Evolutionary conservation across 2,329 filamentous ascomycete genomes (phyloP).

Genomic region (Hypoxylon rubiginosum): DNA sequence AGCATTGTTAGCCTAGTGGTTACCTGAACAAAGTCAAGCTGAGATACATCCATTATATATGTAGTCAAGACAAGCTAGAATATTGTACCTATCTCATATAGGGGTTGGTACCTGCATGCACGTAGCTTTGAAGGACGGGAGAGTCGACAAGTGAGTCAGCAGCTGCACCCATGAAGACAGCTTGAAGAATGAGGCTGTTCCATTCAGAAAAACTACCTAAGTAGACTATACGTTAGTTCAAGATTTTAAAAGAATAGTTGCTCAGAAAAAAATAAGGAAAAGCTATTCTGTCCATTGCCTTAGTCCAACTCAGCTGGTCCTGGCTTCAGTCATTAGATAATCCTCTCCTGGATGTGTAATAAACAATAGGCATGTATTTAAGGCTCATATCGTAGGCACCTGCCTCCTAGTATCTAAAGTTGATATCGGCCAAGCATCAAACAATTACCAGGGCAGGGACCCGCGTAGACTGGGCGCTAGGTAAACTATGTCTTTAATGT

Average conservation of each 20-base stretch:
- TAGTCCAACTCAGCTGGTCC: not conserved
- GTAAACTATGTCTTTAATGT: not conserved
- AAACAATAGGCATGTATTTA: not conserved
- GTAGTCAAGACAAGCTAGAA: not conserved
- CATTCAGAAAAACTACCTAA: conserved; percentile 3
- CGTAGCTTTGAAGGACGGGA: not conserved
- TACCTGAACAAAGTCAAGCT: not conserved
- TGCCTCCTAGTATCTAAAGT: conserved; percentile 1
- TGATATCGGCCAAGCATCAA: conserved; percentile 4
- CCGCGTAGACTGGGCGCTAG: conserved; percentile 1
- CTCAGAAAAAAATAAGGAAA: not conserved
- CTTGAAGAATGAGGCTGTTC: conserved; percentile 10
- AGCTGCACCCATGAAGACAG: conserved; percentile 26
- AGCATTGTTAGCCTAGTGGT: not conserved
- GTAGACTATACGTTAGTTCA: conserved; percentile 8
- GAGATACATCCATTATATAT: conserved; percentile 13
- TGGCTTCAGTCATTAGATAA: not conserved
- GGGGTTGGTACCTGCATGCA: conserved; percentile 10
- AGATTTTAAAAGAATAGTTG: not conserved
- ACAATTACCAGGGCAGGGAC: not conserved
- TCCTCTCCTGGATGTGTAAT: not conserved
- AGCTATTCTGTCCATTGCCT: conserved; percentile 3
- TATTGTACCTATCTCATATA: conserved; percentile 5
- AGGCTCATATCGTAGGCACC: conserved; percentile 6
- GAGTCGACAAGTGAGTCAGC: not conserved